phyloP scores from a whole-genome alignment of 2,329 filamentous ascomycete genomes.

The Triangularia verruculosa region DNA sequence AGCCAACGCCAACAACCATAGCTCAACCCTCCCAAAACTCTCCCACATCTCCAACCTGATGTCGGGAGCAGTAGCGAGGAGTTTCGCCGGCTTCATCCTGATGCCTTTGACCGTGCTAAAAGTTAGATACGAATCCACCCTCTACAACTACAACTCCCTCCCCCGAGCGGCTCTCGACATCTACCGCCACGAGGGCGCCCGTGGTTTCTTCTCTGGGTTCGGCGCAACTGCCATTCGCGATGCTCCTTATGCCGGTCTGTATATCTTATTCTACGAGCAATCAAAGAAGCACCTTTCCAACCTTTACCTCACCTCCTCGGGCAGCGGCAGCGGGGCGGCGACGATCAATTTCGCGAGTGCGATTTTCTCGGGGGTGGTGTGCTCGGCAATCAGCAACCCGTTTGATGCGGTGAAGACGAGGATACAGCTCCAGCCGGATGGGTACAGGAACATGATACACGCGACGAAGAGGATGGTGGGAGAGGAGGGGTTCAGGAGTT shows the following conservation, averaged over 20 bases:
- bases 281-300: slow-evolving; percentile 62
- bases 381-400: slow-evolving; percentile 88
- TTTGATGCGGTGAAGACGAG: slow-evolving; percentile 97
- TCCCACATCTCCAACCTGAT: slow-evolving; percentile 81
- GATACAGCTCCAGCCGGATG: slow-evolving; percentile 80
- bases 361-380: slow-evolving; percentile 73
- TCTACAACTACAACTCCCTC: slow-evolving; percentile 81
- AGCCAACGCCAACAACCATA: slow-evolving; percentile 48
- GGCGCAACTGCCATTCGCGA: slow-evolving; percentile 91
- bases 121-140: slow-evolving; percentile 86
- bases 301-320: slow-evolving; percentile 19
- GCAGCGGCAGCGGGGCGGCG: slow-evolving; percentile 42
- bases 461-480: slow-evolving; percentile 73
- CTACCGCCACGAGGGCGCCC: slow-evolving; percentile 64
- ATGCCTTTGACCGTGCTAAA: slow-evolving; percentile 98
- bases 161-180: slow-evolving; percentile 73
- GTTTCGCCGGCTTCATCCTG: slow-evolving; percentile 82
- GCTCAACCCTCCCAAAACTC: slow-evolving; percentile 76
- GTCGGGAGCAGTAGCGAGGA: slow-evolving; percentile 79
- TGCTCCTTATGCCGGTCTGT: slow-evolving; percentile 93
- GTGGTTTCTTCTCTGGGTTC: slow-evolving; percentile 90
- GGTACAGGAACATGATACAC: slow-evolving; percentile 79
- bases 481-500: slow-evolving; percentile 74
- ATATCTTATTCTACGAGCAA: slow-evolving; percentile 91
- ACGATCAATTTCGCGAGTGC: slow-evolving; percentile 85